Conservation (phyloP, 768 basidiomycete species). For the Baorangia bicolor region DNA sequence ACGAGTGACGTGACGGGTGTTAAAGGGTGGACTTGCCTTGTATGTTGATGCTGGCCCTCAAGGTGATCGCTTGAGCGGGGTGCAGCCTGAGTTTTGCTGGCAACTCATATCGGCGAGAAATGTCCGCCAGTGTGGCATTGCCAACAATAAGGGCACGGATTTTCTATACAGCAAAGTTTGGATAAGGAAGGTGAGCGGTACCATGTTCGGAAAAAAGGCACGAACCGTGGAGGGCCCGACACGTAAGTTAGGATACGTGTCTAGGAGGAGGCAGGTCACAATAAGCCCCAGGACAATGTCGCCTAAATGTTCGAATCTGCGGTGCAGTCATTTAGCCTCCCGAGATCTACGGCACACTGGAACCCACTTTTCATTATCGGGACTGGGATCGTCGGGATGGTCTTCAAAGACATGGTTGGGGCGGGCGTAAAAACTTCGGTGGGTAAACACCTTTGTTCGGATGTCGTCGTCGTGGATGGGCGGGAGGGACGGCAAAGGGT, state of each 20-base stretch:
- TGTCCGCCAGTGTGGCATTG: constrained; percentile 68
- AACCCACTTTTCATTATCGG: constrained; percentile 77
- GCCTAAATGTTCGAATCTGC: constrained; percentile 73
- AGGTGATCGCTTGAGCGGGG: constrained; percentile 68
- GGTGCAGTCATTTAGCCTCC: neutral
- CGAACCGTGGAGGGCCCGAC: constrained; percentile 72
- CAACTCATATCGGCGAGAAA: constrained; percentile 65
- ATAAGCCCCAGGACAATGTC: constrained; percentile 69
- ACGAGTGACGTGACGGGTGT: neutral
- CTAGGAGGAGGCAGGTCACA: constrained; percentile 62
- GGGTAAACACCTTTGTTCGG: constrained; percentile 64
- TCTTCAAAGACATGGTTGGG: constrained; percentile 80
- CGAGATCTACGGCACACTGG: neutral
- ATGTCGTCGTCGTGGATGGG: constrained; percentile 47
- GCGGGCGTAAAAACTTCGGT: constrained; percentile 67
- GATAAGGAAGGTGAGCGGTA: no score
- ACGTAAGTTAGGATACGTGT: constrained; percentile 64
- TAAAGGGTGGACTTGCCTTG: constrained; percentile 51
- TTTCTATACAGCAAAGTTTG: constrained; percentile 50
- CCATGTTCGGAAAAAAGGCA: neutral
- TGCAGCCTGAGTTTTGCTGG: constrained; percentile 63
- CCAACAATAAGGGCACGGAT: constrained; percentile 73
- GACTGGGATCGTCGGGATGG: constrained; percentile 64
- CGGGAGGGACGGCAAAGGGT: constrained; percentile 56
- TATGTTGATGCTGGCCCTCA: constrained; percentile 65